Evolutionary conservation across 2,329 filamentous ascomycete species (phyloP).

Genomic region (Fusarium bulbicola): DNA sequence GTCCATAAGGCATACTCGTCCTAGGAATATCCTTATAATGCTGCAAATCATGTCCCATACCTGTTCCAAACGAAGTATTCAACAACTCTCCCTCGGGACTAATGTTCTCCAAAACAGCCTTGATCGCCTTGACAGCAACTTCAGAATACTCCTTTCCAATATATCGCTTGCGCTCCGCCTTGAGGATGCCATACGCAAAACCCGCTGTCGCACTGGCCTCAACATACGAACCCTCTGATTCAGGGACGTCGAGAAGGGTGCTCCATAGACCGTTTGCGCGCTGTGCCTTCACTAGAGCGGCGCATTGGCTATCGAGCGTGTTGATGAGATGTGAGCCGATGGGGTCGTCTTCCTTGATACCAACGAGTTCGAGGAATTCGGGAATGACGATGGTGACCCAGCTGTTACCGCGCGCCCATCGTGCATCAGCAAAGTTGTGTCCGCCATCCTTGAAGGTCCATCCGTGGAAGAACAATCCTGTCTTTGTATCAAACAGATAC

Average conservation of each 20-base stretch:
- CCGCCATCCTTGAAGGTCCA: slow-evolving; percentile 79
- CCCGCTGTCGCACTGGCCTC: slow-evolving; percentile 83
- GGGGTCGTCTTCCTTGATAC: slow-evolving; percentile 69
- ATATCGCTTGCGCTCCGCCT: slow-evolving; percentile 75
- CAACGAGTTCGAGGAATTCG: slow-evolving; percentile 79
- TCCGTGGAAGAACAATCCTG: slow-evolving; percentile 82
- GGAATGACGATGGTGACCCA: slow-evolving; percentile 88
- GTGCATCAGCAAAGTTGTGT: slow-evolving; percentile 67
- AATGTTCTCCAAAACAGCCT: slow-evolving; percentile 73
- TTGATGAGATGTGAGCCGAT: slow-evolving; percentile 67
- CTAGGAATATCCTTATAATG: slow-evolving; percentile 80
- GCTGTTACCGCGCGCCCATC: slow-evolving; percentile 70
- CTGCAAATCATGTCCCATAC: slow-evolving; percentile 76
- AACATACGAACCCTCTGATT: slow-evolving; percentile 74
- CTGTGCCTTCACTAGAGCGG: slow-evolving; percentile 70
- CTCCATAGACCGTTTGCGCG: slow-evolving; percentile 73
- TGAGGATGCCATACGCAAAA: slow-evolving; percentile 82
- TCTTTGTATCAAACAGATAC: slow-evolving; percentile 77
- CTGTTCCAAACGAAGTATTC: slow-evolving; percentile 81
- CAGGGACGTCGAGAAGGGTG: slow-evolving; percentile 75
- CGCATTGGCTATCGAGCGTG: slow-evolving; percentile 74
- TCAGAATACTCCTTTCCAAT: slow-evolving; percentile 68
- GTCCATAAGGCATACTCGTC: slow-evolving; percentile 86
- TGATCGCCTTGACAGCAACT: slow-evolving; percentile 71
- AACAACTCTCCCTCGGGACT: slow-evolving; percentile 73